Base-by-base conservation (phyloP, 106 monocot genomes). In the Phalaenopsis aphrodite region DNA sequence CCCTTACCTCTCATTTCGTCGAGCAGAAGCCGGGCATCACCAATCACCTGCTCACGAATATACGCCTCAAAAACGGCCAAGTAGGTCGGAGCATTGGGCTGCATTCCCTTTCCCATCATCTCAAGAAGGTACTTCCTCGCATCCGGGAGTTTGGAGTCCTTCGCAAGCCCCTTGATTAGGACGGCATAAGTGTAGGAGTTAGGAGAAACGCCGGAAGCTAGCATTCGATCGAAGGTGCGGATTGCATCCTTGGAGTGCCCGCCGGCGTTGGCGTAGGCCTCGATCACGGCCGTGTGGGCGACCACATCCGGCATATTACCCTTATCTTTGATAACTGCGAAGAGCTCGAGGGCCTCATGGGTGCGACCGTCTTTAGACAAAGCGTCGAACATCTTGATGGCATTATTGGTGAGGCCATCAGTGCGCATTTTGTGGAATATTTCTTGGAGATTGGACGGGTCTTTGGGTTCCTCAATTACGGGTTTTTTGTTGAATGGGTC, bases 351-450 rank as follows among this genome's bases (percentile, higher is more conserved):
- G 48, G 99, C 99, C 79, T 99, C 95, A 91, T 99, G 99, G 79
- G 91, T 95, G 58, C 89, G 88, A 24, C 99, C 99, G 79, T 93
- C 91, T 80, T 91, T 93, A 64, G 95, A 95, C 84, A 99, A 83
- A 65, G 85, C 93, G 87, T 99, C 99, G 89, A 99, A 99, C 99
- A 99, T 99, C 89, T 95, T 99, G 91, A 95, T 72, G 75, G 99
- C 95, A 43, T 83, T 45, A 80, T 91, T 83, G 81, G 87, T 90
- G 77, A 99, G 92, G 79, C 99, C 99, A 19, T 93, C 88, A 52
- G 88, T 88, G 41, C 95, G 91, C 93, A 99, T 91, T 43, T 77
- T 77, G 88, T 95, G 93, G 85, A 99, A 99, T 85, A 99, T 74
- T 77, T 93, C 87, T 75, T 95, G 92, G 56, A 99, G 95, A 76